Conservation (phyloP, 2,329 filamentous ascomycete genomes). For the Anisogramma anomala region DNA sequence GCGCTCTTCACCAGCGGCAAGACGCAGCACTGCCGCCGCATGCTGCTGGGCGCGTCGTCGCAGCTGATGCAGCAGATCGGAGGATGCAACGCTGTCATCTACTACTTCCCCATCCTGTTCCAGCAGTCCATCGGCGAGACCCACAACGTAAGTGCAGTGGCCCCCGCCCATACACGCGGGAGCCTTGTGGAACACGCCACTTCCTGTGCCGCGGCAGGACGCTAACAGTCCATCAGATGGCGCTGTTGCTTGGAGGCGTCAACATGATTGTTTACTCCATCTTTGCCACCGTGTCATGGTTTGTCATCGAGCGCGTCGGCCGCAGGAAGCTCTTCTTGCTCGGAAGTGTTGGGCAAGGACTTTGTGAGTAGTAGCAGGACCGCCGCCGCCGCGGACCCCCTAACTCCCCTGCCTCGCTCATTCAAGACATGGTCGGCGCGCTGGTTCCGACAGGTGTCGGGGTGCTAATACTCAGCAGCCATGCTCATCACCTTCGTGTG, state of each 20-base stretch:
- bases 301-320: constrained; percentile 38
- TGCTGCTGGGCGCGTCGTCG: constrained; percentile 46
- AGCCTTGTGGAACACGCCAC: too few species aligned
- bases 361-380: too few species aligned
- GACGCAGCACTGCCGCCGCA: constrained; percentile 54
- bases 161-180: too few species aligned
- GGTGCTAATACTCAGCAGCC: too few species aligned
- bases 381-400: too few species aligned
- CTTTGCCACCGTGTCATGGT: constrained; percentile 45
- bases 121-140: constrained; percentile 28
- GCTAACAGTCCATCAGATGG: too few species aligned
- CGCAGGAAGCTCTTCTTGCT: constrained; percentile 52
- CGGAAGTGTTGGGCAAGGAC: constrained; percentile 50
- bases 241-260: constrained; percentile 40
- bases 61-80: constrained; percentile 54
- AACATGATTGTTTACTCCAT: constrained; percentile 51
- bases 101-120: constrained; percentile 52
- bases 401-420: too few species aligned
- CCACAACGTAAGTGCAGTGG: too few species aligned
- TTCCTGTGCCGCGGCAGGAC: too few species aligned
- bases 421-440: too few species aligned
- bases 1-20: constrained; percentile 50
- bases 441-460: too few species aligned
- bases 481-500: constrained; percentile 41
- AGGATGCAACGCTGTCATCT: constrained; percentile 48